Evolutionary conservation across 2,329 filamentous ascomycete genomes (phyloP), one percentile per base, ranked within the genome.

Genomic region (Shiraia sp.): DNA sequence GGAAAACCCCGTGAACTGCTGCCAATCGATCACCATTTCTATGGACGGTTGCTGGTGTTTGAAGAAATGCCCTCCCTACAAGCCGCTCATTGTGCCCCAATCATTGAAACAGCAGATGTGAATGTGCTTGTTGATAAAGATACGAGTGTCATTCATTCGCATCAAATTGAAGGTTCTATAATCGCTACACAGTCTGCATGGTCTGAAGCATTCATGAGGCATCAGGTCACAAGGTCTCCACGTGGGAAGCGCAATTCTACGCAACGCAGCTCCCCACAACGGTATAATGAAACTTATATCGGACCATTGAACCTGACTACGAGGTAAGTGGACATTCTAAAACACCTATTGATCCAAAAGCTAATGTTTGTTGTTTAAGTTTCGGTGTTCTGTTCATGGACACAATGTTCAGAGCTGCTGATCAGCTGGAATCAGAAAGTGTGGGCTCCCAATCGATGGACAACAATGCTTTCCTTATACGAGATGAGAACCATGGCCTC

Each of bases 401-500:
- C 14, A 35, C 48, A 5, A 24, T 57, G 17, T 27, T 57, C 14
- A 39, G 33, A 14, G 38, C 49, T 14, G 36, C 49, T 12, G 45
- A 46, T 34, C 33, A 32, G 15, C 15, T 17, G 10, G 9, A 38
- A n/a, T n/a, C n/a, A n/a, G n/a, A n/a, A n/a, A n/a, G n/a, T n/a
- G n/a, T n/a, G n/a, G n/a, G n/a, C n/a, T n/a, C n/a, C n/a, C n/a
- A n/a, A n/a, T n/a, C n/a, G n/a, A n/a, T 62, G 1, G 4, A 33
- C n/a, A 51, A 61, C 37, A 56, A 59, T 23, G 51, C 48, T 0
- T 67, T 53, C 37, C 54, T 59, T 16, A 49, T 64, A 9, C 59
- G 59, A 5, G 58, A 63, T 37, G 2, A 25, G 5, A 27, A 44
- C 3, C 15, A 40, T 8, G 61, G 63, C 1, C 35, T 60, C 2